Base-by-base conservation (phyloP, 768 basidiomycete species). In the Melanogaster broomeanus region DNA sequence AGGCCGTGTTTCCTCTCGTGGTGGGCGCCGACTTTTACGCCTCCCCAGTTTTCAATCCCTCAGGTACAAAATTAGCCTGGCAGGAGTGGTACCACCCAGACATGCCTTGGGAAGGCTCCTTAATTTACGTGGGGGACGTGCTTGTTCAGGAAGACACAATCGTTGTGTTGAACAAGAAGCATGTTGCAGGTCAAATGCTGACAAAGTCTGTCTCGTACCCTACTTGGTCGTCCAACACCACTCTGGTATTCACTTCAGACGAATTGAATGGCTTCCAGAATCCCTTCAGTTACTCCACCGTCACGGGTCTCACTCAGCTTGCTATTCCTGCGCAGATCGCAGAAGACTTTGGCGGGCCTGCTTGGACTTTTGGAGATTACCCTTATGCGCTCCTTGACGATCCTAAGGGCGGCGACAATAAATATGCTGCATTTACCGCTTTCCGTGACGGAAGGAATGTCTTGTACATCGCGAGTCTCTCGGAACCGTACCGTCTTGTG, bases 11-110 rank as follows among this genome's bases (percentile, higher is more conserved):
- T 7, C 66, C 77, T 5, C 66, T 90, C 35, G 70, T 72, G 2
- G 68, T 74, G 0, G 87, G 85, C 6, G 81, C 82, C 5, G 88
- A 90, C 61, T 92, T 92, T 70, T 93, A 91, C 64, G 75, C 78
- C 39, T 65, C 74, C 1, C 82, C 87, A 0, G 68, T 65, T 24
- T 84, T 87, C 70, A 82, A 81, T 27, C 78, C 82, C 0, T 77
- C 84, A 53, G 88, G 86, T 1, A 71, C 65, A 31, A 74, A 71
- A 46, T 58, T 90, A 16, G 77, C 76, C 1, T 91, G 83, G 83
- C 71, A 81, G 37, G 75, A 84, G 53, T 88, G 87, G 88, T 76
- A 66, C 54, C 85, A 85, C 45, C 84, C 85, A 0, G 77, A 84
- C 53, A 84, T 85, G 84, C 81, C 88, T 13, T 91, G 87, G 86